Conservation (phyloP, 305 asterid genomes). For the Rubia peregrina region DNA sequence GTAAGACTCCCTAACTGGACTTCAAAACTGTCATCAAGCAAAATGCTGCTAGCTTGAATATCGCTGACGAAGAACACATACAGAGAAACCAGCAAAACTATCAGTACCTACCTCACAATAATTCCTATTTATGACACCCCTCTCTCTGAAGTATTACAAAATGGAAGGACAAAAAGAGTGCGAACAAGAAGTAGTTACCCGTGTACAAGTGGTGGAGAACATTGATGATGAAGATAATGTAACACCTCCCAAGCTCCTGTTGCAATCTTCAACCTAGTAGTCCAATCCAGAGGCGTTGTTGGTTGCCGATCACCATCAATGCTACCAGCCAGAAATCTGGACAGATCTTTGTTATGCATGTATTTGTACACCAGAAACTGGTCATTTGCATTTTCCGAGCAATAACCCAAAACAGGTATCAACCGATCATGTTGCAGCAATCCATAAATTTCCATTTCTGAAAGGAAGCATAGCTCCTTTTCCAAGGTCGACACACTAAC, state of each 20-base stretch:
- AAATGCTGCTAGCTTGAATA: slow-evolving; percentile 78
- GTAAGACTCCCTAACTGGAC: slow-evolving; percentile 74
- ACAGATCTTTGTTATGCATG: slow-evolving; percentile 29
- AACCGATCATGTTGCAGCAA: slow-evolving; percentile 55
- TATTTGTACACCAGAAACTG: not conserved
- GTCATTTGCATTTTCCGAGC: slow-evolving; percentile 61
- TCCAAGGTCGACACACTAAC: slow-evolving; percentile 41
- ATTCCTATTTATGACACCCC: too few relatives aligned
- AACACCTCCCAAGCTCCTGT: not conserved
- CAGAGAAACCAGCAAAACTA: not conserved
- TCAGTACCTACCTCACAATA: too few relatives aligned
- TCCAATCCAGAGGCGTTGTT: slow-evolving; percentile 1
- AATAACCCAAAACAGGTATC: slow-evolving; percentile 67
- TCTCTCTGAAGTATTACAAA: too few relatives aligned
- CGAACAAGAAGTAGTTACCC: slow-evolving; percentile 13
- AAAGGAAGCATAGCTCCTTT: slow-evolving; percentile 37
- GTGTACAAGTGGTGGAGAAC: slow-evolving; percentile 3
- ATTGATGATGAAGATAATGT: not conserved
- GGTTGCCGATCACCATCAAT: not conserved
- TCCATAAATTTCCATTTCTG: slow-evolving; percentile 51
- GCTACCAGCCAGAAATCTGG: not conserved
- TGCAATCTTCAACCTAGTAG: not conserved
- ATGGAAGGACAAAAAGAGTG: slow-evolving; percentile 4
- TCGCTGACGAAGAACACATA: too few relatives aligned
- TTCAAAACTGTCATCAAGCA: slow-evolving; percentile 77